These are phyloP conservation scores for Endothia cerciana DNA, from an alignment of 2,329 filamentous ascomycete genomes.

Conservation along the genomic window DNA sequence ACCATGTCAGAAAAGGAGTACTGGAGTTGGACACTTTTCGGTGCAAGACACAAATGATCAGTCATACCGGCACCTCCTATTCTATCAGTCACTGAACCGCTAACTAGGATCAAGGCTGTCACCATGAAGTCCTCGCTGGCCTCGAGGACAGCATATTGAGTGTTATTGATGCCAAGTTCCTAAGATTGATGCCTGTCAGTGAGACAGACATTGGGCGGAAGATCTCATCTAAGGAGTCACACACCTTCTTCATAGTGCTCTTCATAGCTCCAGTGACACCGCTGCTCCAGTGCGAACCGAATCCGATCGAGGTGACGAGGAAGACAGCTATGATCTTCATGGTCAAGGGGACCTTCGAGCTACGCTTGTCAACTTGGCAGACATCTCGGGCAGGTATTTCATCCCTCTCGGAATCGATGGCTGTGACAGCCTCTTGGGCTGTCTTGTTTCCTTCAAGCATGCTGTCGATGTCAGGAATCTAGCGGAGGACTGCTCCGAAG, in stretches of 20 bases:
- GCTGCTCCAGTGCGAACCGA: slow-evolving; percentile 63
- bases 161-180: slow-evolving; percentile 62
- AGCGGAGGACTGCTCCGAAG: background rate
- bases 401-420: slow-evolving; percentile 13
- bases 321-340: slow-evolving; percentile 47
- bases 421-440: slow-evolving; percentile 1
- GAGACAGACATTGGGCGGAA: accelerated
- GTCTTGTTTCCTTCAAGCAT: slow-evolving; percentile 17
- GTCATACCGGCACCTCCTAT: slow-evolving; percentile 58
- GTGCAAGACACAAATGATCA: background rate
- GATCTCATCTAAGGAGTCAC: background rate
- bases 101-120: slow-evolving; percentile 57
- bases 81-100: slow-evolving; percentile 60
- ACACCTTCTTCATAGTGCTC: slow-evolving; percentile 59
- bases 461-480: background rate
- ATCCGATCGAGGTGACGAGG: slow-evolving; percentile 58
- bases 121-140: slow-evolving; percentile 67
- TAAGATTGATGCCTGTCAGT: slow-evolving; percentile 25
- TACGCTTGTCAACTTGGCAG: background rate
- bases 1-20: background rate
- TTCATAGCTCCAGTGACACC: slow-evolving; percentile 66
- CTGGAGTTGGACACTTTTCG: background rate
- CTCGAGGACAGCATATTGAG: slow-evolving; percentile 61
- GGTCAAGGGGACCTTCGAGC: slow-evolving; percentile 33
- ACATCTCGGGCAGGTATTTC: background rate